Base-by-base conservation (phyloP, 1,284 basidiomycete genomes). In the Sanghuangporus baumii region DNA sequence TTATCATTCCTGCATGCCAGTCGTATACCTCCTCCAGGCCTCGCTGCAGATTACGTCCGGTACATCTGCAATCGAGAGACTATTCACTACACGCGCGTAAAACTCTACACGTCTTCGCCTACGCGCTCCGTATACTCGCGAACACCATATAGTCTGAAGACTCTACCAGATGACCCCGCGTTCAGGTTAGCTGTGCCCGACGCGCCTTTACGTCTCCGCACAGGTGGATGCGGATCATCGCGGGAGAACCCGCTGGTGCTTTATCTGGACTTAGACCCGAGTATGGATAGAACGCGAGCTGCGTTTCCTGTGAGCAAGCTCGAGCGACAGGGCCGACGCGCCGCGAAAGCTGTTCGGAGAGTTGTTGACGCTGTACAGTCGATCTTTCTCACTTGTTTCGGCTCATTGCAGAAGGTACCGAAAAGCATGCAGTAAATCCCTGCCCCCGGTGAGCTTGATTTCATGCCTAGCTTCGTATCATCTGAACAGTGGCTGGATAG, bases 1-100 rank as follows among this genome's bases (percentile, higher is more conserved):
- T 20, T 64, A 7, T 59, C 62, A 2, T 64, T 60, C 62, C 14
- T 64, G 14, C 56, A 64, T 41, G 51, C 59, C 8, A 26, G 34
- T 12, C 62, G 56, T 14, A 51, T 64, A 14, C 62, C 59, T 6
- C 23, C 57, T 18, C 58, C 62, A 6, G 58, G 62, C 18, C 46
- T 64, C 16, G 62, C 62, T 8, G 20, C 34, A 16, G 56, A 64
- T 48, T 64, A 55, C 43, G n/a, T 60, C 26, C 18, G 36, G 18
- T 50, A 48, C 43, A 64, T 64, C 16, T 64, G 62, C 41, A 55
- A 26, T n/a, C 62, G 62, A 7, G 62, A 64, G 34, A 23, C 52
- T 11, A 60, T 64, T 16, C 62, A 64, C 43, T 16, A 47, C 47
- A 41, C 57, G 14, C 57, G 62, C 37, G 62, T 58, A 31, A 55